Conservation (phyloP, 495 filamentous ascomycete genomes). For the Penicillium odoratum region DNA sequence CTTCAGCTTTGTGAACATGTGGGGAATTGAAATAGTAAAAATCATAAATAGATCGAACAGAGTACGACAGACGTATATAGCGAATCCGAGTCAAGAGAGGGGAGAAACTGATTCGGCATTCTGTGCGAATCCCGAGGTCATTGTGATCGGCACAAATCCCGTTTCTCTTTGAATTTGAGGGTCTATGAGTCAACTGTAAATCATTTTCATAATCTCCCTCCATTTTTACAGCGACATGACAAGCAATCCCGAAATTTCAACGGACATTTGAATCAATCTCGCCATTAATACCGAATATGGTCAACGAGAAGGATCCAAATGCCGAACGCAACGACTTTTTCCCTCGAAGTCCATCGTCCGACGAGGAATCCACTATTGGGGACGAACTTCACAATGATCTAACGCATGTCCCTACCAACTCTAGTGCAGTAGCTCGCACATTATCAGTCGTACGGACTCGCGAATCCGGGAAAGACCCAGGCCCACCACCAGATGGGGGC, state of each 20-base stretch:
- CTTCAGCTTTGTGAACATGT: not conserved
- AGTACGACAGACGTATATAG: too few species aligned
- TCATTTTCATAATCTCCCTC: not conserved
- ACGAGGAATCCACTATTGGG: constrained; percentile 29
- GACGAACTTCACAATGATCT: constrained; percentile 16
- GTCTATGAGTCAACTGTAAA: not conserved
- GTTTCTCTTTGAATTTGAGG: not conserved
- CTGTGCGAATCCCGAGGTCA: constrained; percentile 24
- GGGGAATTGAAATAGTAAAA: not conserved
- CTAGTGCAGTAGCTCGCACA: constrained; percentile 32
- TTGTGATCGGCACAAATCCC: constrained; percentile 22
- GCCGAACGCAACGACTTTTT: constrained; percentile 7
- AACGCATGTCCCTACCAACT: constrained; percentile 27
- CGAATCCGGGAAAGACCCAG: constrained; percentile 52
- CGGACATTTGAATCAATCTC: not conserved
- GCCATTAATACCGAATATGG: not conserved
- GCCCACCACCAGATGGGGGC: constrained; percentile 55
- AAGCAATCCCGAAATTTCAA: not conserved
- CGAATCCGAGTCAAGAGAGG: not conserved
- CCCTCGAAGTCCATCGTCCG: constrained; percentile 10
- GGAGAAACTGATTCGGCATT: constrained; percentile 16
- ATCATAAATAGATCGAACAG: too few species aligned
- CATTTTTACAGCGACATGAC: not conserved
- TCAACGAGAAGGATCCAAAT: not conserved
- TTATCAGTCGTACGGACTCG: constrained; percentile 46